A percentile compares a stretch with the other conserved stretches of the same genome.
Evolutionary conservation across 2,329 filamentous ascomycete genomes (phyloP).

Genomic region (Cladophialophora chaetospira): DNA sequence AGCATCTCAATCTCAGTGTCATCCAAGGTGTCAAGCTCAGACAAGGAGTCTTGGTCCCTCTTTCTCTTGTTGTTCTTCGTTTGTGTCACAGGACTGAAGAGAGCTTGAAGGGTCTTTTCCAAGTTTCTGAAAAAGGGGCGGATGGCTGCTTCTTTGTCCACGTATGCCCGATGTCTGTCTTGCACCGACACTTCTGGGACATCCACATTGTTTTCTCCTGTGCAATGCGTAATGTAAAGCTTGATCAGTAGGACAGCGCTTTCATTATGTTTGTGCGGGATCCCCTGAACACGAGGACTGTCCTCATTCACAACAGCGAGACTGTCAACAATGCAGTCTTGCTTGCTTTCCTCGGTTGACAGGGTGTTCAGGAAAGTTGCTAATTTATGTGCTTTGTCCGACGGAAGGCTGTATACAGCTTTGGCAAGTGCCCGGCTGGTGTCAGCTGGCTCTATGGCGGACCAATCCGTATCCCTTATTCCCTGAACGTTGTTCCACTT

Average conservation of each 20-base stretch:
- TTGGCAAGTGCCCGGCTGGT: conserved; percentile 40
- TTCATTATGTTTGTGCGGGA: background rate
- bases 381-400: background rate
- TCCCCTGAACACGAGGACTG: background rate
- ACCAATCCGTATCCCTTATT: conserved; percentile 40
- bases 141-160: conserved; percentile 12
- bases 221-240: conserved; percentile 22
- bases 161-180: conserved; percentile 17
- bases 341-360: background rate
- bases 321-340: conserved; percentile 12
- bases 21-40: conserved; percentile 8
- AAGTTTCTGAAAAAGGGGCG: conserved; percentile 12
- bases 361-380: conserved; percentile 4
- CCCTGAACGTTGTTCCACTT: conserved; percentile 33
- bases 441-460: conserved; percentile 44
- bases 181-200: background rate
- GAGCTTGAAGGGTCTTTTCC: background rate
- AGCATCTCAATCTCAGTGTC: conserved; percentile 15
- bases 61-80: conserved; percentile 21
- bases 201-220: conserved; percentile 14
- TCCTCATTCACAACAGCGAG: conserved; percentile 7
- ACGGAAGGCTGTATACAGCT: conserved; percentile 20
- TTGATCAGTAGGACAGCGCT: conserved; percentile 5
- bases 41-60: conserved; percentile 4
- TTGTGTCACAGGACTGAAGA: conserved; percentile 1